phyloP scores from a whole-genome alignment of 495 filamentous ascomycete species.

The Diplogelasinospora grovesii region DNA sequence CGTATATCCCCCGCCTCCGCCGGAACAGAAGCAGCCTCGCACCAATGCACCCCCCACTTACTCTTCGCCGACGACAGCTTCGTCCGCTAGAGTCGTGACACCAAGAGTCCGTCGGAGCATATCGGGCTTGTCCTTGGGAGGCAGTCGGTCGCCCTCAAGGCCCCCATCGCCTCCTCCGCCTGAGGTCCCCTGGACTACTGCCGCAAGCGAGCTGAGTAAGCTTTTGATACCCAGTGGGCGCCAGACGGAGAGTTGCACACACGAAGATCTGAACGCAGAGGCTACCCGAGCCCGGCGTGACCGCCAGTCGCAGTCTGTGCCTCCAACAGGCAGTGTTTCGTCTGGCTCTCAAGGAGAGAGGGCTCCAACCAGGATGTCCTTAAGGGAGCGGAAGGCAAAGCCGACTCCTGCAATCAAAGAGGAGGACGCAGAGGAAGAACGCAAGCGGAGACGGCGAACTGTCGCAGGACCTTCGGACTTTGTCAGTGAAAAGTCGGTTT shows the following conservation, averaged over 20 bases:
- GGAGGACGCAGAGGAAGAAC: constrained; percentile 48
- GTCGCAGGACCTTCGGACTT: constrained; percentile 51
- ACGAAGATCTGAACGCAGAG: constrained; percentile 66
- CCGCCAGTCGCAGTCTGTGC: constrained; percentile 43
- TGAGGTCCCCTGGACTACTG: constrained; percentile 76
- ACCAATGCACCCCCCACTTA: constrained; percentile 57
- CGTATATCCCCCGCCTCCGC: constrained; percentile 51
- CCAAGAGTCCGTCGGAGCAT: constrained; percentile 47
- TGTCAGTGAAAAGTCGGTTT: constrained; percentile 40
- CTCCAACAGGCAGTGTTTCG: constrained; percentile 25
- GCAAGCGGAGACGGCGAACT: constrained; percentile 56
- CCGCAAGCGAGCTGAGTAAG: constrained; percentile 72
- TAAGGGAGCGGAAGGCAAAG: constrained; percentile 62
- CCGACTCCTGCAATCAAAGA: constrained; percentile 36
- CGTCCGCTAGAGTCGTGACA: constrained; percentile 63
- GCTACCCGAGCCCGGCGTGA: constrained; percentile 55
- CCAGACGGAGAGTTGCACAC: constrained; percentile 64
- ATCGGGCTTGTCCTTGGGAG: constrained; percentile 27
- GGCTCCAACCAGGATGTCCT: constrained; percentile 56
- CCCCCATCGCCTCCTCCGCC: constrained; percentile 59
- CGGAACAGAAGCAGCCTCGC: constrained; percentile 43
- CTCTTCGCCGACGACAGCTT: constrained; percentile 68
- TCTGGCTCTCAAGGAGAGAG: constrained; percentile 25
- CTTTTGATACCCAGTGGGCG: constrained; percentile 69
- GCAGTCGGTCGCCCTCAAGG: constrained; percentile 27